Conservation (phyloP, 768 basidiomycete genomes). For the Auriscalpium orientale region DNA sequence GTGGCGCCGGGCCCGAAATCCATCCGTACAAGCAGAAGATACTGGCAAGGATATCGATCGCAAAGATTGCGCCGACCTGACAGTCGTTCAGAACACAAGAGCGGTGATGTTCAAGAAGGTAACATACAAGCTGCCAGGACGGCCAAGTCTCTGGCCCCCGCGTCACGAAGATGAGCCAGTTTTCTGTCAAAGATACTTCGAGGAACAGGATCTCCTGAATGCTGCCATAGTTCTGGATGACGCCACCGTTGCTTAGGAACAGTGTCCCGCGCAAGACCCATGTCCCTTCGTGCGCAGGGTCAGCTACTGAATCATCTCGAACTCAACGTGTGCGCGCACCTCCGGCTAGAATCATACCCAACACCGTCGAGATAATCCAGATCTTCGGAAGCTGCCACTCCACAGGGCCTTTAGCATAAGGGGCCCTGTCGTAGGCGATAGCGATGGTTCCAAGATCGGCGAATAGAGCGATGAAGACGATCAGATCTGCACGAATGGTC, state of each 20-base stretch:
- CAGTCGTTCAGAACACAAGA: not conserved
- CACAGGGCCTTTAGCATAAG: constrained; percentile 31
- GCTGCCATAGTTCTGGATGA: constrained; percentile 38
- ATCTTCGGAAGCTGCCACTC: constrained; percentile 45
- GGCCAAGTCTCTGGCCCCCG: constrained; percentile 27
- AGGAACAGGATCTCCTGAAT: constrained; percentile 41
- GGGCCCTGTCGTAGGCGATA: constrained; percentile 39
- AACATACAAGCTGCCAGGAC: constrained; percentile 29
- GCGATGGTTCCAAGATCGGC: constrained; percentile 42
- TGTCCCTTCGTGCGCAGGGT: constrained; percentile 35
- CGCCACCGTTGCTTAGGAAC: constrained; percentile 30
- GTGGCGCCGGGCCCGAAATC: constrained; percentile 31
- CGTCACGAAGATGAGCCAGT: constrained; percentile 25
- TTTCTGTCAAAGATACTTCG: constrained; percentile 40
- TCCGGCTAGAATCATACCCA: constrained; percentile 21
- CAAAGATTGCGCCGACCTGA: constrained; percentile 26
- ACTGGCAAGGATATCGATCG: constrained; percentile 35
- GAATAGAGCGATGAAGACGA: constrained; percentile 38
- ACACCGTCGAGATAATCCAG: constrained; percentile 37
- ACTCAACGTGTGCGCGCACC: not conserved
- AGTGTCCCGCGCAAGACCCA: constrained; percentile 39
- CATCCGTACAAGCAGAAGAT: constrained; percentile 35
- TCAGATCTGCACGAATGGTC: constrained; percentile 38
- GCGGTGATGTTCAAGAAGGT: not conserved
- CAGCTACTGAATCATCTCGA: constrained; percentile 9